A percentile compares a stretch with the other conserved stretches of the same genome.
phyloP scores from a whole-genome alignment of 163 green algal genomes.

The Chlamydomonas reinhardtii region DNA sequence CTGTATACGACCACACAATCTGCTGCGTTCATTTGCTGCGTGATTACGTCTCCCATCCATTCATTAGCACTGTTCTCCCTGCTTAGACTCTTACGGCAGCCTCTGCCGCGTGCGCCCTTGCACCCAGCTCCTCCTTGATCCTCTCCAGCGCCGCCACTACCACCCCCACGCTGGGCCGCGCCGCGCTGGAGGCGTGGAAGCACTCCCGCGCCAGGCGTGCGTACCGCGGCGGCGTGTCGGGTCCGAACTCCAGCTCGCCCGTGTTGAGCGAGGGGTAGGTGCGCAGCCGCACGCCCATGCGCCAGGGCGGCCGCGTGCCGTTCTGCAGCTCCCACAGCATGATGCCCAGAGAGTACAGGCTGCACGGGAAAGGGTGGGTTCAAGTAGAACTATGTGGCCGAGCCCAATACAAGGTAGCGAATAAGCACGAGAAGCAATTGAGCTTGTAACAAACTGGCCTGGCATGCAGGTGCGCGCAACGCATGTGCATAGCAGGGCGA shows the following conservation, averaged over 20 bases:
- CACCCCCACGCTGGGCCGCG: neutral
- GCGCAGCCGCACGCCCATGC: slow-evolving; percentile 22
- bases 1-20: too few relatives aligned
- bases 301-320: slow-evolving; percentile 40
- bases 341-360: slow-evolving; percentile 42
- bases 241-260: slow-evolving; percentile 19
- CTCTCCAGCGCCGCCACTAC: slow-evolving; percentile 13
- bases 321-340: slow-evolving; percentile 50
- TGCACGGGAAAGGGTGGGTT: neutral
- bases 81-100: too few relatives aligned
- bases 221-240: slow-evolving; percentile 20
- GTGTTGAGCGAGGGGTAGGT: slow-evolving; percentile 48
- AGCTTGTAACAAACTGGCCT: too few relatives aligned
- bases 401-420: too few relatives aligned
- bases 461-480: too few relatives aligned
- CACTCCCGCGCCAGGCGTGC: slow-evolving; percentile 21
- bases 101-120: too few relatives aligned
- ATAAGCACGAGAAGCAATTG: too few relatives aligned
- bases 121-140: slow-evolving; percentile 31
- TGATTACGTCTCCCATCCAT: too few relatives aligned
- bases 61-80: too few relatives aligned
- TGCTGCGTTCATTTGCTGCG: too few relatives aligned
- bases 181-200: slow-evolving; percentile 33
- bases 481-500: too few relatives aligned
- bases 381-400: too few relatives aligned